Conservation (phyloP, 805 yeast species). For the Saccharomyces mikatae region DNA sequence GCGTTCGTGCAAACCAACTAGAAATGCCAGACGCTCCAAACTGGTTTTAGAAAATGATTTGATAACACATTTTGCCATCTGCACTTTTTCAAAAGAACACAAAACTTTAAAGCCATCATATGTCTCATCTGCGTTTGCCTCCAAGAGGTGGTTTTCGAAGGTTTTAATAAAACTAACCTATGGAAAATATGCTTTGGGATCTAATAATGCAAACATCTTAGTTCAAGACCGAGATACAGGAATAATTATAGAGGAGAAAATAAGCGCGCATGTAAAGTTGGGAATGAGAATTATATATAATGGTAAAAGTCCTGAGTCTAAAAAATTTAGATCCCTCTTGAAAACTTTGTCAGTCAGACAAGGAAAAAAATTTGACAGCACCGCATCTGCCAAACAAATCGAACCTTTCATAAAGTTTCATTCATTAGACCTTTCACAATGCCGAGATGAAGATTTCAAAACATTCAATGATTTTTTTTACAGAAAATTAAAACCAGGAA, state of each 20-base stretch:
- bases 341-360: conserved; percentile 65
- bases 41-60: conserved; percentile 45
- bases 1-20: conserved; percentile 45
- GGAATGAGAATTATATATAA: conserved; percentile 81
- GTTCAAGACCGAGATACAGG: conserved; percentile 92
- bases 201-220: conserved; percentile 85
- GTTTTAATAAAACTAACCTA: conserved; percentile 75
- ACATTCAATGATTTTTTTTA: conserved; percentile 89
- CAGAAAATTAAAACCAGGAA: conserved; percentile 61
- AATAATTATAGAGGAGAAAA: conserved; percentile 82
- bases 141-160: conserved; percentile 83
- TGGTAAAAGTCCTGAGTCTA: conserved; percentile 56
- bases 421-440: conserved; percentile 67
- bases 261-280: conserved; percentile 77
- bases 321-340: conserved; percentile 52
- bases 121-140: conserved; percentile 74
- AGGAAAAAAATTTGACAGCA: conserved; percentile 74
- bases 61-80: conserved; percentile 80
- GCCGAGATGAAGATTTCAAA: conserved; percentile 45
- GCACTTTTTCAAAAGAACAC: conserved; percentile 65
- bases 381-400: conserved; percentile 58
- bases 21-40: conserved; percentile 33
- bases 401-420: conserved; percentile 75
- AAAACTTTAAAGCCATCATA: conserved; percentile 57
- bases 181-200: conserved; percentile 80